phyloP scores from a whole-genome alignment of 805 yeast genomes.

The Maudiozyma pseudohumilis region DNA sequence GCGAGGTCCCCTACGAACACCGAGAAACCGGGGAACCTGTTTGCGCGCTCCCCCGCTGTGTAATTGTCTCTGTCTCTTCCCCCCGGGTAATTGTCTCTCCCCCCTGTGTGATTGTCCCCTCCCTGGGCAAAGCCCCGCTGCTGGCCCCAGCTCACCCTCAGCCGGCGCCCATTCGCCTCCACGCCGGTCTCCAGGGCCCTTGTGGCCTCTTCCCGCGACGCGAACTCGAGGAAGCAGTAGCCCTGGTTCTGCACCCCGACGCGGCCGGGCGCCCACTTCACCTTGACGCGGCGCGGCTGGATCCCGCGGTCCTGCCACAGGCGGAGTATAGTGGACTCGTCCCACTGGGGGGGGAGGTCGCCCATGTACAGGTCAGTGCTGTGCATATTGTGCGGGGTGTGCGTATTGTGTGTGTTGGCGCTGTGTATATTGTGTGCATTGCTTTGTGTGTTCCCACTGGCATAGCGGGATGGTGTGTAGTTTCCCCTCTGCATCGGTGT shows the following conservation, averaged over 20 bases:
- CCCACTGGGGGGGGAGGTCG: slow-evolving; percentile 78
- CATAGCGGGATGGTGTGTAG: no score
- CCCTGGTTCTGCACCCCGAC: slow-evolving; percentile 55
- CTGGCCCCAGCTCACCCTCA: slow-evolving; percentile 82
- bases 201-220: slow-evolving; percentile 48
- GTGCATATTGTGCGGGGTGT: no score
- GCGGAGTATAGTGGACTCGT: slow-evolving; percentile 55
- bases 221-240: slow-evolving; percentile 76
- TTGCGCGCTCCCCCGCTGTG: slow-evolving; percentile 1
- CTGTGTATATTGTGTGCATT: no score
- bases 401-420: no score
- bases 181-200: slow-evolving; percentile 60
- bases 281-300: no score
- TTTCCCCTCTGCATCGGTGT: no score
- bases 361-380: slow-evolving; percentile 99
- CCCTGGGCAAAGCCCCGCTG: no score
- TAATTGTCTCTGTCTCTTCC: no score
- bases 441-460: no score
- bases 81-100: no score
- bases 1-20: slow-evolving; percentile 82
- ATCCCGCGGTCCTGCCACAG: no score
- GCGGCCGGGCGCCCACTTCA: no score
- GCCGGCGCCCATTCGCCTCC: slow-evolving; percentile 52
- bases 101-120: not conserved
- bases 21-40: slow-evolving; percentile 39